Conservation (phyloP, 345 rosid species). For the Boechera stricta region DNA sequence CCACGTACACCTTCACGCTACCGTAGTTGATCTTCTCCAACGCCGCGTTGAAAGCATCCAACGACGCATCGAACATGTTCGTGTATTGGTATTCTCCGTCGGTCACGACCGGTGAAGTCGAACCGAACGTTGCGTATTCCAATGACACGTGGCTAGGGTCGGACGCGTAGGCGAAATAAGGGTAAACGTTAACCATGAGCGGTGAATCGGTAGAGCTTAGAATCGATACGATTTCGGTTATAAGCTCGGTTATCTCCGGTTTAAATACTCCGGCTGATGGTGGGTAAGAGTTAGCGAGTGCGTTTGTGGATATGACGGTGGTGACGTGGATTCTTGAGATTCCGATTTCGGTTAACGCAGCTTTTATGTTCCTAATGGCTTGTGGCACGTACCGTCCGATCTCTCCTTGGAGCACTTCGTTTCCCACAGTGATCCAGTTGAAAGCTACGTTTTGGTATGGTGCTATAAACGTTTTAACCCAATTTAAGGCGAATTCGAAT, state of each 20-base stretch:
- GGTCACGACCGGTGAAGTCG: conserved; percentile 9
- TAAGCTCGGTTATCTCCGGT: not conserved
- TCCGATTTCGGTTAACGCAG: not conserved
- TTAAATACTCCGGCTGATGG: conserved; percentile 43
- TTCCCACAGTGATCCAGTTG: conserved; percentile 42
- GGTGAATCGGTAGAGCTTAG: conserved; percentile 27
- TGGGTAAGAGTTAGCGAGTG: conserved; percentile 44
- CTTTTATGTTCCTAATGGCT: conserved; percentile 40
- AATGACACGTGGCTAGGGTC: conserved; percentile 38
- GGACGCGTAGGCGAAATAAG: conserved; percentile 46
- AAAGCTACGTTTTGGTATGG: conserved; percentile 36
- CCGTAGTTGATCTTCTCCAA: conserved; percentile 10
- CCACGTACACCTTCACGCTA: conserved; percentile 14
- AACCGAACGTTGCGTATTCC: conserved; percentile 42
- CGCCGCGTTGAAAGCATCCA: conserved; percentile 43
- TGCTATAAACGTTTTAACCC: conserved; percentile 32
- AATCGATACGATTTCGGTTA: conserved; percentile 30
- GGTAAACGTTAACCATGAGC: conserved; percentile 47
- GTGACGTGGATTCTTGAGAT: conserved; percentile 34
- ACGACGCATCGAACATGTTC: conserved; percentile 46
- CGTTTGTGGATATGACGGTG: conserved; percentile 8
- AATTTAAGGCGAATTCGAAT: conserved; percentile 26
- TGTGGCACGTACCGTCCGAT: not conserved
- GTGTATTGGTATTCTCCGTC: conserved; percentile 42
- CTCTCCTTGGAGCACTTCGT: conserved; percentile 42